Conservation (phyloP, 495 filamentous ascomycete species). For the Penicillium subrubescens region DNA sequence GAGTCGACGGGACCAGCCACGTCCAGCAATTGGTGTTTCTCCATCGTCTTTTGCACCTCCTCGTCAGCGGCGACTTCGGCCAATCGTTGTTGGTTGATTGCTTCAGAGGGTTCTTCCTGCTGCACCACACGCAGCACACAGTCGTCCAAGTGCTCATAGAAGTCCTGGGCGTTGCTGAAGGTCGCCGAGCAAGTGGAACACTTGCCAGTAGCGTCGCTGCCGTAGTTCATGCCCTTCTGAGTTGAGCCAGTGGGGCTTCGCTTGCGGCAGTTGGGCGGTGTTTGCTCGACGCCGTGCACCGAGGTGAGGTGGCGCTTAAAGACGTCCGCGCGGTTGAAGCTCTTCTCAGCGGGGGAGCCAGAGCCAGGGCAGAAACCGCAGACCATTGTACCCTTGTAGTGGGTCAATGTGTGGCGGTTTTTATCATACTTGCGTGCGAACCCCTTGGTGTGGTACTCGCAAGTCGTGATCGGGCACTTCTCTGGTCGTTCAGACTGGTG, state of each 20-base stretch:
- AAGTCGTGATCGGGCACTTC: slow-evolving; percentile 92
- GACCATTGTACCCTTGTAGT: slow-evolving; percentile 99
- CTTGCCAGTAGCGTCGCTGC: slow-evolving; percentile 81
- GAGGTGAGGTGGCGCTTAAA: slow-evolving; percentile 97
- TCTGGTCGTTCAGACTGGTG: slow-evolving; percentile 93
- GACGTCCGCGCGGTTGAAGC: slow-evolving; percentile 97
- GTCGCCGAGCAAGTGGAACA: slow-evolving; percentile 93
- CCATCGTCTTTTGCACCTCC: slow-evolving; percentile 79
- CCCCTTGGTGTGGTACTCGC: slow-evolving; percentile 93
- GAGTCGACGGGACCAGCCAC: slow-evolving; percentile 51
- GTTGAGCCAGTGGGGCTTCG: slow-evolving; percentile 58
- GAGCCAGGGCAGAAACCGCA: slow-evolving; percentile 96
- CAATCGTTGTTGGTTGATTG: slow-evolving; percentile 87
- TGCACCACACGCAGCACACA: slow-evolving; percentile 97
- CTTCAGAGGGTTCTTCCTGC: slow-evolving; percentile 93
- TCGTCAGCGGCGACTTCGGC: slow-evolving; percentile 81
- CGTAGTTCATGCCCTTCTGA: slow-evolving; percentile 62
- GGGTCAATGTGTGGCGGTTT: slow-evolving; percentile 95
- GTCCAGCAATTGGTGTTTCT: slow-evolving; percentile 72
- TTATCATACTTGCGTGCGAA: slow-evolving; percentile 99
- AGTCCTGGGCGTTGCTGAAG: slow-evolving; percentile 94
- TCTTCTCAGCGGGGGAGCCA: slow-evolving; percentile 92
- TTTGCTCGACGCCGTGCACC: slow-evolving; percentile 94
- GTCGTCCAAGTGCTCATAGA: slow-evolving; percentile 99
- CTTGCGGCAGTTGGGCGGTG: slow-evolving; percentile 91